Evolutionary conservation across 208 protist genomes (phyloP).

Genomic region (Leishmania arabica): DNA sequence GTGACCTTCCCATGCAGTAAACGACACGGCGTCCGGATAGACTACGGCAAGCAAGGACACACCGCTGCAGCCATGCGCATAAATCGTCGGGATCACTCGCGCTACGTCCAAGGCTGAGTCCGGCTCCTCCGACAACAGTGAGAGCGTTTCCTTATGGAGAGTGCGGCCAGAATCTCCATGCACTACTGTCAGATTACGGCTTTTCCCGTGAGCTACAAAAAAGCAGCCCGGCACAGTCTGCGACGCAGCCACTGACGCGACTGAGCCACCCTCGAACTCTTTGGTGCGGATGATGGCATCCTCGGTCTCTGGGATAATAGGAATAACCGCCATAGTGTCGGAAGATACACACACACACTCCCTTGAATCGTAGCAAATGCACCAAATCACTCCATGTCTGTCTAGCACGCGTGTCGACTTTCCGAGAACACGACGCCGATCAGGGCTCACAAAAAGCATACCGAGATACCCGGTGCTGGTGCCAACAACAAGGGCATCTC

Average conservation of each 20-base stretch:
- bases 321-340: background rate
- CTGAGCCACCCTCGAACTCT: background rate
- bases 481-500: constrained; percentile 23
- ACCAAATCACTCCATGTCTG: constrained; percentile 11
- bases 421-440: constrained; percentile 3
- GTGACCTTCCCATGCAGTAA: constrained; percentile 16
- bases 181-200: constrained; percentile 17
- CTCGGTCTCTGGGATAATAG: background rate
- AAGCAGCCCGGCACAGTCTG: background rate
- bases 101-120: background rate
- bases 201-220: constrained; percentile 14
- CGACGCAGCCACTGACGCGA: constrained; percentile 4
- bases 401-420: constrained; percentile 11
- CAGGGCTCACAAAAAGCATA: constrained; percentile 17
- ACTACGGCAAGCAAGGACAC: constrained; percentile 23
- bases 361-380: background rate
- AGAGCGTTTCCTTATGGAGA: background rate
- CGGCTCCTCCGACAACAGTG: constrained; percentile 1
- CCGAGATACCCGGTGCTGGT: constrained; percentile 28
- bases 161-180: background rate
- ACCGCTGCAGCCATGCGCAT: constrained; percentile 2
- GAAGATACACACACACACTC: constrained; percentile 16
- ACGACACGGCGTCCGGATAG: constrained; percentile 34
- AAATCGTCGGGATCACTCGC: background rate
- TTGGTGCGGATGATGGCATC: background rate